A percentile compares a stretch with the other conserved stretches of the same genome.
Conservation (phyloP, 2,329 filamentous ascomycete genomes). For the Exophiala sideris region DNA sequence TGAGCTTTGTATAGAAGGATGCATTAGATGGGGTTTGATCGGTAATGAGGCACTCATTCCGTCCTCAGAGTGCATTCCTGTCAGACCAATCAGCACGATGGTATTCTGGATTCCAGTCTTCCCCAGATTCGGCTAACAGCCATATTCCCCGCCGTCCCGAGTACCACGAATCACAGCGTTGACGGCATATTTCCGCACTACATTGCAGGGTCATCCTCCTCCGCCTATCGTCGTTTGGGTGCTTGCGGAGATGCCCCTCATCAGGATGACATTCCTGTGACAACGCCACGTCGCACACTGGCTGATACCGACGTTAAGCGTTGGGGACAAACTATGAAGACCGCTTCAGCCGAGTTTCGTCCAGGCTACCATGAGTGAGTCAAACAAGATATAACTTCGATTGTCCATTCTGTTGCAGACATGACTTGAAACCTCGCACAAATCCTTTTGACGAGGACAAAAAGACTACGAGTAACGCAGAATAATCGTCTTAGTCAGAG, state of each 20-base stretch:
- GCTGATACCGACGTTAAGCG: constrained; percentile 11
- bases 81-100: background rate
- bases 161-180: too few relatives aligned
- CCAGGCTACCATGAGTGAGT: background rate
- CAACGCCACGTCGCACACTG: background rate
- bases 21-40: background rate
- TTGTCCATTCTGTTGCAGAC: background rate
- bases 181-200: too few relatives aligned
- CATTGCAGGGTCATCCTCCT: too few relatives aligned
- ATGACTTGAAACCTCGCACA: too few relatives aligned
- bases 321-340: background rate
- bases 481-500: background rate
- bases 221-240: too few relatives aligned
- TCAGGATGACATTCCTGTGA: background rate
- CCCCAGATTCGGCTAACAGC: background rate
- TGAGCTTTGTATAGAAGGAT: too few relatives aligned
- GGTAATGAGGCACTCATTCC: background rate
- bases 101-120: too few relatives aligned
- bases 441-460: background rate
- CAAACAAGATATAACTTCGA: too few relatives aligned
- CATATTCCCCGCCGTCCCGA: too few relatives aligned
- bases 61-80: background rate
- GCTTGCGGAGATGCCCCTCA: background rate
- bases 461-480: background rate
- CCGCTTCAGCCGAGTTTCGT: constrained; percentile 6